These are phyloP conservation scores for Lactifluus subvellereus DNA, from an alignment of 768 basidiomycete genomes.

Conservation along the genomic window DNA sequence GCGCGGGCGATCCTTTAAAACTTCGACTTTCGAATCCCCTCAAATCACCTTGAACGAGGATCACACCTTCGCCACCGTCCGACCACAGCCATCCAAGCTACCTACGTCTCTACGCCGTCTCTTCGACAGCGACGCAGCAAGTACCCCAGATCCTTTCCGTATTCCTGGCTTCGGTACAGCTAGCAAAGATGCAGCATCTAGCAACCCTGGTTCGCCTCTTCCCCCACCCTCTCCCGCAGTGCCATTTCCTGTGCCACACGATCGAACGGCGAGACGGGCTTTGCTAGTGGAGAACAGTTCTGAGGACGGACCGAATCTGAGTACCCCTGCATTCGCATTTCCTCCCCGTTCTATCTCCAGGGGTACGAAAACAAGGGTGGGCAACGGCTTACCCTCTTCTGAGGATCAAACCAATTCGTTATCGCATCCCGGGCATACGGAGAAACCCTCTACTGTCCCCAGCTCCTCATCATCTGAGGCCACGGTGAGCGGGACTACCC, in stretches of 20 bases:
- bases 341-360: conserved; percentile 36
- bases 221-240: conserved; percentile 30
- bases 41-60: conserved; percentile 9
- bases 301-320: conserved; percentile 42
- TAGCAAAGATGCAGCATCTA: conserved; percentile 23
- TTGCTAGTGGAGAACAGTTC: conserved; percentile 30
- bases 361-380: conserved; percentile 22
- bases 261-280: conserved; percentile 31
- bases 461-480: conserved; percentile 1
- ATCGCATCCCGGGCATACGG: not conserved
- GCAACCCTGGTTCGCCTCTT: conserved; percentile 23
- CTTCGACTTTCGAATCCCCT: conserved; percentile 1
- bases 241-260: conserved; percentile 35
- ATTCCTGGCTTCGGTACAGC: conserved; percentile 33
- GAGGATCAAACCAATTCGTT: conserved; percentile 7
- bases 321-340: conserved; percentile 49
- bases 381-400: not conserved
- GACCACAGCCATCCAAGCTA: conserved; percentile 46
- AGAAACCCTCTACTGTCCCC: not conserved
- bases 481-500: not conserved
- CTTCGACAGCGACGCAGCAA: conserved; percentile 56
- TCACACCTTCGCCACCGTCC: conserved; percentile 40
- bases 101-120: conserved; percentile 75
- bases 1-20: conserved; percentile 36
- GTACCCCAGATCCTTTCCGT: conserved; percentile 38